These are phyloP conservation scores for Penicillium manginii DNA, from an alignment of 495 filamentous ascomycete genomes.

Conservation along the genomic window DNA sequence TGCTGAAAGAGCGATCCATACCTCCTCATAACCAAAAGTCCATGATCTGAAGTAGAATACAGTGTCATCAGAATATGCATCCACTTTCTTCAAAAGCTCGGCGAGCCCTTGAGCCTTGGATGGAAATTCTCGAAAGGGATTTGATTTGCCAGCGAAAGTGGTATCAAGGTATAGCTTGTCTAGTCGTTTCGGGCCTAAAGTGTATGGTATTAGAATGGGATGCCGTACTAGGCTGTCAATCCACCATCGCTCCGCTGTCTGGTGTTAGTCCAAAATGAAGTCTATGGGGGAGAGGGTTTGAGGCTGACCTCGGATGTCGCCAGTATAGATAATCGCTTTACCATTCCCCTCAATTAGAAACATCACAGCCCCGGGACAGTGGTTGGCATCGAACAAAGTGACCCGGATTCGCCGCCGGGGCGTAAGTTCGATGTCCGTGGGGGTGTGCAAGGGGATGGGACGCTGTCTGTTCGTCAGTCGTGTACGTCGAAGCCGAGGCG, in stretches of 20 bases:
- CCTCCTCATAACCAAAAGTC: conserved; percentile 94
- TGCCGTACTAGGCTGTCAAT: conserved; percentile 66
- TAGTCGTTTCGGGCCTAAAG: conserved; percentile 63
- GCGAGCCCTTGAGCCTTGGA: conserved; percentile 70
- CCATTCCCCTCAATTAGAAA: conserved; percentile 82
- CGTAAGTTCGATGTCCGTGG: conserved; percentile 74
- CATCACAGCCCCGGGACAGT: conserved; percentile 91
- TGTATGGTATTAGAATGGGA: conserved; percentile 77
- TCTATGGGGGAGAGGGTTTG: background rate
- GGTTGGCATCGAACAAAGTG: conserved; percentile 89
- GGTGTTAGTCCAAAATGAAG: conserved; percentile 12
- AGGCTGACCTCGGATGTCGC: conserved; percentile 78
- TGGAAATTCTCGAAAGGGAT: conserved; percentile 54
- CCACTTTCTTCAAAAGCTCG: conserved; percentile 73
- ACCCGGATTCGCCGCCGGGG: conserved; percentile 71
- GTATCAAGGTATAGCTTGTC: conserved; percentile 90
- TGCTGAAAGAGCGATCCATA: conserved; percentile 81
- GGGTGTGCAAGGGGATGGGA: conserved; percentile 82
- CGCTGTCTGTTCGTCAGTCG: conserved; percentile 52
- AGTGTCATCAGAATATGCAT: conserved; percentile 71
- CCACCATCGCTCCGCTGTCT: conserved; percentile 68
- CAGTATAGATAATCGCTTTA: conserved; percentile 85
- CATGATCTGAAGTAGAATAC: conserved; percentile 85
- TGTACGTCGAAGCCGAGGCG: background rate
- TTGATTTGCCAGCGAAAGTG: conserved; percentile 63